Conservation (phyloP, 1,139 yeast genomes). For the Hansenula lynferdii region DNA sequence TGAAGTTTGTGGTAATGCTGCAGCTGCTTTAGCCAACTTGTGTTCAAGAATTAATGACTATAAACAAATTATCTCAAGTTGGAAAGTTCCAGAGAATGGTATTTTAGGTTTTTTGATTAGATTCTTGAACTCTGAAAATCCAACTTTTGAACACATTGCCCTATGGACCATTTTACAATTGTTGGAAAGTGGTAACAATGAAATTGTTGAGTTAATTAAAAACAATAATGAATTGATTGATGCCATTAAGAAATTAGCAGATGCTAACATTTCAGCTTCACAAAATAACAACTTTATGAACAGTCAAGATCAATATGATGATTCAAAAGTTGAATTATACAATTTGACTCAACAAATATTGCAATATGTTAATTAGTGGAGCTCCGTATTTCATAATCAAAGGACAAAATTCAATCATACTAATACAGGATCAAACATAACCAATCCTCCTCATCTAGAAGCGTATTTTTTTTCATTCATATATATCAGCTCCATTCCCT, state of each 20-base stretch:
- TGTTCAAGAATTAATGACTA: constrained; percentile 85
- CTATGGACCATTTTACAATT: constrained; percentile 95
- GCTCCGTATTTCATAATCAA: background rate
- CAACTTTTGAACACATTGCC: constrained; percentile 98
- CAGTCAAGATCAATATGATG: constrained; percentile 36
- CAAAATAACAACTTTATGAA: constrained; percentile 19
- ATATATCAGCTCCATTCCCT: too few relatives aligned
- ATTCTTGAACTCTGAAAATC: constrained; percentile 78
- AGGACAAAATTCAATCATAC: too few relatives aligned
- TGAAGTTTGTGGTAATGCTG: constrained; percentile 97
- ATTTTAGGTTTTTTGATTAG: constrained; percentile 78
- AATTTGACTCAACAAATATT: constrained; percentile 78
- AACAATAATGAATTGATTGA: constrained; percentile 52
- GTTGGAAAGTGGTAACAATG: constrained; percentile 78
- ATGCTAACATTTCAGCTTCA: constrained; percentile 28
- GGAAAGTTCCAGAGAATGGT: constrained; percentile 83
- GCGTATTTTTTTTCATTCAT: too few relatives aligned
- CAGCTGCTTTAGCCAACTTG: constrained; percentile 95
- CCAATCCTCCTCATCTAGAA: too few relatives aligned
- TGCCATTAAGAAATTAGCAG: constrained; percentile 50
- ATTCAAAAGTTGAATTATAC: constrained; percentile 66
- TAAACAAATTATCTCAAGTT: constrained; percentile 69
- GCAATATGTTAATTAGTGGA: constrained; percentile 28
- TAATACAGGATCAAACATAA: too few relatives aligned
- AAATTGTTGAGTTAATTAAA: constrained; percentile 60